A percentile compares a stretch with the other conserved stretches of the same genome.
phyloP scores from a whole-genome alignment of 1,284 basidiomycete genomes.

The Trichosporon sp. region DNA sequence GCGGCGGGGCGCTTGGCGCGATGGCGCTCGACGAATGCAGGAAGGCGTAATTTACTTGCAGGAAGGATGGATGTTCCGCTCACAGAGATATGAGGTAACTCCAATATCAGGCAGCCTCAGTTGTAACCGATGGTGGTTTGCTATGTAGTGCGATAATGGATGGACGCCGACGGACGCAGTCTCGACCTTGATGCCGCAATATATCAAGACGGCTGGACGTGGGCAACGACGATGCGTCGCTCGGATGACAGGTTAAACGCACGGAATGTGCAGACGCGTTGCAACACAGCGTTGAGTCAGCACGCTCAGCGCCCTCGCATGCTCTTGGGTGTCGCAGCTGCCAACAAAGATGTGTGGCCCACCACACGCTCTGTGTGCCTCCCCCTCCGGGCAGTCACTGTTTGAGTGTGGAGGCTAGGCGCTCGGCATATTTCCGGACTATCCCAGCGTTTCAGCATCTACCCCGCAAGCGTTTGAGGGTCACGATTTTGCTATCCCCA shows the following conservation, averaged over 20 bases:
- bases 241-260: not conserved
- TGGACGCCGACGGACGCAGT: not conserved
- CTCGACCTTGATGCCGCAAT: not conserved
- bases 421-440: constrained; percentile 13
- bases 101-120: not conserved
- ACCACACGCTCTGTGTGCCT: not conserved
- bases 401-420: not conserved
- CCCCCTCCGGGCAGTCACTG: not conserved
- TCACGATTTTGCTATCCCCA: not conserved
- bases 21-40: not conserved
- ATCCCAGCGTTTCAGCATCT: not conserved
- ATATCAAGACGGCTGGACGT: not conserved
- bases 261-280: not conserved
- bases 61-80: not conserved
- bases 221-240: not conserved
- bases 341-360: not conserved
- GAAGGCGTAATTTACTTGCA: not conserved
- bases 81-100: not conserved
- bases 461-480: constrained; percentile 1
- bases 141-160: not conserved
- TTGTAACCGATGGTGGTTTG: not conserved
- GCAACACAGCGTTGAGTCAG: not conserved
- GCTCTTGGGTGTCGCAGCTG: not conserved
- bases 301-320: not conserved
- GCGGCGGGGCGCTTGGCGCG: not conserved